Base-by-base conservation (phyloP, 495 filamentous ascomycete genomes). In the Astrocystis sublimbata region DNA sequence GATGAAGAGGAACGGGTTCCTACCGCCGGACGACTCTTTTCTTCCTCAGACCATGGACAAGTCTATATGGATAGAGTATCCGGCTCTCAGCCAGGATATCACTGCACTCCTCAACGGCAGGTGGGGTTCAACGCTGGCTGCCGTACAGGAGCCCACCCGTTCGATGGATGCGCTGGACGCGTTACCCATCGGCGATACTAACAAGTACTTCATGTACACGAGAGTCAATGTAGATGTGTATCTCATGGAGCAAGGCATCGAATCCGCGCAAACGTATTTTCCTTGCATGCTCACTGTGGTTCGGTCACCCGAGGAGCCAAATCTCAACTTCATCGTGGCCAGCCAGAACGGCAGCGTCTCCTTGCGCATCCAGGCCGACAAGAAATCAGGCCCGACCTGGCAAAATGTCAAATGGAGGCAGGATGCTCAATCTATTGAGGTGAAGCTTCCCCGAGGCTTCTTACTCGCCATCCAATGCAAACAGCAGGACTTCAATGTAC, bases 341-440 rank as follows among this genome's bases (percentile, higher is more conserved):
- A 93, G 86, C 72, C 91, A 94, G 75, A 88, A 88, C 65, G 86
- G 87, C 10, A 79, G 86, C 21, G 83, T 94, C 55, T 89, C 90
- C 65, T 74, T 96, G n/a, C 74, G 83, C 54, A 87, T 96, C 28
- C 89, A 89, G 59, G 75, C 82, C 21, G 85, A 88, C 64, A 87
- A 83, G 62, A 83, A 83, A 65, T 73, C 76, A n/a, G 88, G 88
- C 0, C 84, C 88, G 2, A 87, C 84, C 0, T 96, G 92, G 92
- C 82, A 90, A 31, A 86, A 91, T 65, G 85, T 94, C 23, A 78
- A 84, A 47, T 96, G 92, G 92, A 87, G 87, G 52, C 73, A 83
- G 10, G 84, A 86, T 15, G 77, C 78, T 8, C 79, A 81, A 55
- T 79, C 77, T 3, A 78, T 96, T 65, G 79, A 83, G 24, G 74